Evolutionary conservation across 352 stramenopile species (phyloP).

Genomic region (Pythium graminicola): DNA sequence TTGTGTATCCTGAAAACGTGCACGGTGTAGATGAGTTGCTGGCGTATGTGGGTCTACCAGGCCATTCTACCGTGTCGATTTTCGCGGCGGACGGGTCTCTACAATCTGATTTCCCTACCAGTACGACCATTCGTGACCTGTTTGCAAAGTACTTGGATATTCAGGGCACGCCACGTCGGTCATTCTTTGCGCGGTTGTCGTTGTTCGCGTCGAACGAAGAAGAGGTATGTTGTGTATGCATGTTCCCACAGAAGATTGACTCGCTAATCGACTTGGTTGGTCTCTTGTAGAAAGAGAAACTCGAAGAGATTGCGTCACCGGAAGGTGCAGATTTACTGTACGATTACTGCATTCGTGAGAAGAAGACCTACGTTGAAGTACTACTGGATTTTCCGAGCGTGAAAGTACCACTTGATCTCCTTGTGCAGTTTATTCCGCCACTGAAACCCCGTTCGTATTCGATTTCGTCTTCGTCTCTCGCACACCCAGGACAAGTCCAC

Average conservation of each 20-base stretch:
- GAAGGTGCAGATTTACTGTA: conserved; percentile 89
- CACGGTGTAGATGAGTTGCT: conserved; percentile 62
- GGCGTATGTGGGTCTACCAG: conserved; percentile 36
- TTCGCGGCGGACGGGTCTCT: conserved; percentile 34
- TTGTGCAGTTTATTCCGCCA: conserved; percentile 80
- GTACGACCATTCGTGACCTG: conserved; percentile 49
- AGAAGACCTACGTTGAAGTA: conserved; percentile 86
- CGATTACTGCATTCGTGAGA: conserved; percentile 90
- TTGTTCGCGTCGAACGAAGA: conserved; percentile 75
- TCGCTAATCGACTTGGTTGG: not conserved
- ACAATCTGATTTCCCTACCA: conserved; percentile 49
- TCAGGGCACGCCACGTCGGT: conserved; percentile 72
- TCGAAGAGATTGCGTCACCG: conserved; percentile 82
- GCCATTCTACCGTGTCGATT: conserved; percentile 43
- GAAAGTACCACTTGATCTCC: conserved; percentile 47
- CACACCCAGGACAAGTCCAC: conserved; percentile 55
- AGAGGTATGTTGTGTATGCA: conserved; percentile 39
- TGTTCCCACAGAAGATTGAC: not conserved
- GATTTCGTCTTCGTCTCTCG: conserved; percentile 80
- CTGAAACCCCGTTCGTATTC: conserved; percentile 89
- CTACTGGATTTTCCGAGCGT: conserved; percentile 84
- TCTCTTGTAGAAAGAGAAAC: conserved; percentile 79
- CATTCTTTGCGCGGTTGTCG: conserved; percentile 85
- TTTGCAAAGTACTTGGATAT: conserved; percentile 86
- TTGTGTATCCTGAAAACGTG: conserved; percentile 77